Base-by-base conservation (phyloP, 352 stramenopile genomes). In the Halophytophthora polymorphica region DNA sequence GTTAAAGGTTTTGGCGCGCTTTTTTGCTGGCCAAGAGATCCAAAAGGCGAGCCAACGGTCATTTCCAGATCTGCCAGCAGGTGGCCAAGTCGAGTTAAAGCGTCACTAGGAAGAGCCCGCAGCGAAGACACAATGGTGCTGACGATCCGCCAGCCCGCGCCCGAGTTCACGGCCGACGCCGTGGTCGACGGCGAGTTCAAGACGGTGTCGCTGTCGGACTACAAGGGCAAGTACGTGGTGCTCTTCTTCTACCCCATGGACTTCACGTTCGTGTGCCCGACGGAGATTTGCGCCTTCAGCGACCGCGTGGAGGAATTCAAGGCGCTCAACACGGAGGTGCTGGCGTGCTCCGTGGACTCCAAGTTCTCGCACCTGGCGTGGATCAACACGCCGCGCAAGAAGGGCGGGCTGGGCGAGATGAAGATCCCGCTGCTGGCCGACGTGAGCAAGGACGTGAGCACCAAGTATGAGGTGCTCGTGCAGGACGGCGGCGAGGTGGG, bases 221-320 rank as follows among this genome's bases (percentile, higher is more conserved):
- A 93, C 75, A 80, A 78, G 42, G 87, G 87, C 52, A 86, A 97
- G 61, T 97, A 90, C 56, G 73, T 96, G 28, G 86, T 96, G 48
- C 79, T 97, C 17, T 95, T 96, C 82, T 97, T 96, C 65, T 96
- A 95, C 70, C 88, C 89, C 44, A 68, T 94, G 53, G 88, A 96
- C 69, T 96, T 95, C 62, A 96, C 88, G 25, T 97, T 96, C 52
- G 89, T 96, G 53, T 95, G 84, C 61, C 86, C 86, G 37, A 97
- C 89, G 29, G 89, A 97, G 70, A 96, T 96, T 69, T 88, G 80
- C 55, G 82, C 84, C 28, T 97, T 96, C 61, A 86, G 66, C 56
- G 89, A 97, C 63, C 67, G 73, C 51, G 59, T 72, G 18, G 73
- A 82, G 7, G 81, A 94, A 31, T 97, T 97, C 63, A 57, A 84